These are phyloP conservation scores for Lathyrus sativus DNA, from an alignment of 306 rosid genomes.

Conservation along the genomic window DNA sequence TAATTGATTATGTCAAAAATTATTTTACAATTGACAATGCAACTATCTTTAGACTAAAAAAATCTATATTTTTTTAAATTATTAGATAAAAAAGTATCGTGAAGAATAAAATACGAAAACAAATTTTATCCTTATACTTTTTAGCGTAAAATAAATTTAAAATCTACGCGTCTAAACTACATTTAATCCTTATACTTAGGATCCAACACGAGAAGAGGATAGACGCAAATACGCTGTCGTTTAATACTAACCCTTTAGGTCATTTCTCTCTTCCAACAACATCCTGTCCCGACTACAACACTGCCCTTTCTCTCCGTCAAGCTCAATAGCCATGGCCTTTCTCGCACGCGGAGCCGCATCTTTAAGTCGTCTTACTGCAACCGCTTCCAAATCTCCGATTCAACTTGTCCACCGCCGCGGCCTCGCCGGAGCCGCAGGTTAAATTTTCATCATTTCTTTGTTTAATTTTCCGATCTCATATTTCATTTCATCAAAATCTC, in stretches of 20 bases:
- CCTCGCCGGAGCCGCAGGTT: conserved; percentile 90
- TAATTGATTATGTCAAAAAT: too few species aligned
- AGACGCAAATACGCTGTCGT: conserved; percentile 23
- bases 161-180: too few species aligned
- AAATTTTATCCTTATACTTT: too few species aligned
- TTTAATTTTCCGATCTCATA: conserved; percentile 41
- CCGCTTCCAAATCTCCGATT: conserved; percentile 51
- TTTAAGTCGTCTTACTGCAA: conserved; percentile 51
- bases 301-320: conserved; percentile 11
- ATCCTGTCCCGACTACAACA: background rate
- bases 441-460: background rate
- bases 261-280: background rate
- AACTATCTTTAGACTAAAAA: too few species aligned
- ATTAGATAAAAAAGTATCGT: too few species aligned
- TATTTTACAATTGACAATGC: too few species aligned
- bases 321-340: conserved; percentile 65
- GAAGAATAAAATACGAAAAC: too few species aligned
- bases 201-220: background rate
- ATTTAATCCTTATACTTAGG: too few species aligned
- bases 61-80: too few species aligned
- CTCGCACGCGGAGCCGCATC: conserved; percentile 73
- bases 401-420: conserved; percentile 74
- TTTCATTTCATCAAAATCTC: conserved; percentile 8
- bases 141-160: too few species aligned
- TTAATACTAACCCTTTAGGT: background rate